Base-by-base conservation (phyloP, 2,329 filamentous ascomycete species). In the Colletotrichum gloeosporioides region DNA sequence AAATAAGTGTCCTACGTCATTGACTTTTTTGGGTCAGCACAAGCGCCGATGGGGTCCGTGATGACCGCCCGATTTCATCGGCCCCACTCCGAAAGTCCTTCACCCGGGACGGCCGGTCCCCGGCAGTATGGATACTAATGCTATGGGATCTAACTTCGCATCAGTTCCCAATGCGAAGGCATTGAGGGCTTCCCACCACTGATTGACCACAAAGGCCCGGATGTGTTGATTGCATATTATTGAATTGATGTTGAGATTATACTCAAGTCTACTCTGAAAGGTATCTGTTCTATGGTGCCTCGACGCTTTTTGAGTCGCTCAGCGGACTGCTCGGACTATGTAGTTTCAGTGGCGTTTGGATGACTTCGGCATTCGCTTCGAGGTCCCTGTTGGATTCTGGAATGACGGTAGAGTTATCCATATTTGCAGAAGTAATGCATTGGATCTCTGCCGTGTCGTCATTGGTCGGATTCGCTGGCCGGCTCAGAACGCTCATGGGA, bases 121-220 rank as follows among this genome's bases (percentile, higher is more conserved):
- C 44, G 44, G n/a, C n/a, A 1, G 3, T 53, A 22, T 53, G 12
- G 12, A 53, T 22, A 13, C 22, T 22, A 22, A 22, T 53, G 10
- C 13, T 12, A 8, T 53, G 0, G 6, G 44, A n/a, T 53, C 44
- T 22, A 2, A 49, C 8, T 3, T 18, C 39, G n/a, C 39, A 49
- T 9, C 39, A 49, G 9, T n/a, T 0, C 39, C 39, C 1, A 0
- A 0, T 49, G 18, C 3, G 18, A 12, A 49, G 2, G 36, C 4
- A 39, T 18, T 31, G 29, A 31, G 29, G 7, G 29, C 29, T 5
- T 29, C 7, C 29, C 29, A 29, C 7, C 7, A 29, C 29, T 29
- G 29, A 8, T 29, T 29, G 29, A 22, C 22, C 22, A 22, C 22
- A 22, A 22, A 22, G 22, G 22, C 22, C 22, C 22, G 22, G 22